Base-by-base conservation (phyloP, 176 grass and related monocot species). In the Triticum timopheevii region DNA sequence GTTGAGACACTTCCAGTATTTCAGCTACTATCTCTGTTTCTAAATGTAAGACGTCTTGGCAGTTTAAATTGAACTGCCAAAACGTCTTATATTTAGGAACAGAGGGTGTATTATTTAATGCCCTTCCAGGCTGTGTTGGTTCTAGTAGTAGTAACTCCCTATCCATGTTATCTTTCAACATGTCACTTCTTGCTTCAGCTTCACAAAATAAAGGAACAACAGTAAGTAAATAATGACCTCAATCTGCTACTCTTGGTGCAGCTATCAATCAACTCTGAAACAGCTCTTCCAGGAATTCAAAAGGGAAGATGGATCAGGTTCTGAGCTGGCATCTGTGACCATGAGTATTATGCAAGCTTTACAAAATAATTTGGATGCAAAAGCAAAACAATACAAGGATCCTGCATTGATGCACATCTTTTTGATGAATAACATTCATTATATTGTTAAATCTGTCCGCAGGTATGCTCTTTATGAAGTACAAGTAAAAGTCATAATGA, bases 391-490 rank as follows among this genome's bases (percentile, higher is more conserved):
- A 75, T 99, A 96, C 80, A 92, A 93, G 87, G 97, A 99, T 93
- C 92, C 90, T 72, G 88, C 97, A 79, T 66, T 96, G 74, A 94
- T 93, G 42, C 80, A 91, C 68, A 78, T 99, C 78, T 99, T 99
- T 94, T 77, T 99, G 36, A 96, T 99, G 97, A 99, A 99, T 61
- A 99, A 99, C 80, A 99, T 94, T 78, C 97, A 96, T 65, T 94
- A 99, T 84, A 93, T 99, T 31, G 94, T 99, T 47, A 94, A 87
- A 92, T 99, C 94, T 81, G 88, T 99, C 16, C 85, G 89, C 72
- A 96, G 94, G 97, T 99, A 93, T 81, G 84, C 52, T 85, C 13
- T 49, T 69, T 68, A 31, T 82, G 22, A 64, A 81, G 8, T 47
- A 52, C 13, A 80, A 89, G 19, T 28, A 59, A 91, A 91, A 65